Percentiles rank a stretch among this genome's conserved stretches.
Evolutionary conservation across 257 asterid species (phyloP).

Genomic region (Penstemon barbatus): DNA sequence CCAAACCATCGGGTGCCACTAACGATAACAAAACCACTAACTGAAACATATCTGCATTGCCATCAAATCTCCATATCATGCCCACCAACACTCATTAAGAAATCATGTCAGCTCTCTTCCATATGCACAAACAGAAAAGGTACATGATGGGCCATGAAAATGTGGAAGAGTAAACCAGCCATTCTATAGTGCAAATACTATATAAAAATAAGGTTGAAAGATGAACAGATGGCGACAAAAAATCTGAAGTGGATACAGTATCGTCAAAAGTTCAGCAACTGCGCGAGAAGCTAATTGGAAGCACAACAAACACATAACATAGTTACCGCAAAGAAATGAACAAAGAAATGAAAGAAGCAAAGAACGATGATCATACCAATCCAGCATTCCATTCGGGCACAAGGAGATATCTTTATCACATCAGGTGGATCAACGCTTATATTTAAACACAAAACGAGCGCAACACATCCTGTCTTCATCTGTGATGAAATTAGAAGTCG

Average conservation of each 20-base stretch:
- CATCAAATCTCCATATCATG: too few species aligned
- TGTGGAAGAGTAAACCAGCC: too few species aligned
- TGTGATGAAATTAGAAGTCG: slow-evolving; percentile 33
- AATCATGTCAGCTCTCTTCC: too few species aligned
- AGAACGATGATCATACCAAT: slow-evolving; percentile 58
- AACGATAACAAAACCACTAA: too few species aligned
- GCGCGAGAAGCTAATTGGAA: background rate
- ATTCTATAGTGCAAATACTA: background rate
- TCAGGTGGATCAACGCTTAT: slow-evolving; percentile 93
- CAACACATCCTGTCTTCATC: slow-evolving; percentile 98
- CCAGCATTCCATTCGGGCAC: slow-evolving; percentile 99
- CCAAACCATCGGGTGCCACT: too few species aligned
- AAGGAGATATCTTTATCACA: slow-evolving; percentile 94
- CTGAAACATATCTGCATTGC: too few species aligned
- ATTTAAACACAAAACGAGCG: slow-evolving; percentile 88
- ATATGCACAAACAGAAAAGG: too few species aligned
- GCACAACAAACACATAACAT: slow-evolving; percentile 7
- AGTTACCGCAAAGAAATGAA: background rate
- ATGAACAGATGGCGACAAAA: background rate
- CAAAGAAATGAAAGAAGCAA: slow-evolving; percentile 18
- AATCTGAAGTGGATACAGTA: background rate
- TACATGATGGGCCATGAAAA: too few species aligned
- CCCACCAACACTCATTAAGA: too few species aligned
- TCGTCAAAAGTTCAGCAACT: background rate
- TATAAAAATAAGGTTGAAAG: background rate